Evolutionary conservation across 805 yeast genomes (phyloP).

Genomic region (Barnettozyma siamensis): DNA sequence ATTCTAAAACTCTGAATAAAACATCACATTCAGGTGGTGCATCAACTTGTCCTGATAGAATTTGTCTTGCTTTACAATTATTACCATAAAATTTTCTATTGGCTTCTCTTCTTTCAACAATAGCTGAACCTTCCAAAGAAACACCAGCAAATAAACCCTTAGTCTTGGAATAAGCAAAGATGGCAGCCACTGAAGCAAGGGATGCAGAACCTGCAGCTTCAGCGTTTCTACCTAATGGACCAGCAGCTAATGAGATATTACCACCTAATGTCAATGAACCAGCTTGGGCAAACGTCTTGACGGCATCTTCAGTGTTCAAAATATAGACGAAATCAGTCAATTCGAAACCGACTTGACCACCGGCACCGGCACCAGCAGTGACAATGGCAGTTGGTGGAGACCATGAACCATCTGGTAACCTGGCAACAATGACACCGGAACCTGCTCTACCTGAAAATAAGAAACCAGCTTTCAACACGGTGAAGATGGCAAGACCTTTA

Average conservation of each 20-base stretch:
- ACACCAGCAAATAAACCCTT: slow-evolving; percentile 97
- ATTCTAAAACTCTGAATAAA: slow-evolving; percentile 77
- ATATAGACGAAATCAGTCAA: slow-evolving; percentile 94
- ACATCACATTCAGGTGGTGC: slow-evolving; percentile 90
- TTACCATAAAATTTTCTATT: slow-evolving; percentile 91
- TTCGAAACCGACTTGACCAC: slow-evolving; percentile 96
- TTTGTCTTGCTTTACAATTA: slow-evolving; percentile 80
- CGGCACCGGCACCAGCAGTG: slow-evolving; percentile 98
- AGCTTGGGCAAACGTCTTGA: slow-evolving; percentile 85
- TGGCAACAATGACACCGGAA: slow-evolving; percentile 89
- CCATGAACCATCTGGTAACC: slow-evolving; percentile 94
- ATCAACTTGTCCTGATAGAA: slow-evolving; percentile 82
- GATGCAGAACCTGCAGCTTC: slow-evolving; percentile 97
- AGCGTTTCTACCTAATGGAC: slow-evolving; percentile 95
- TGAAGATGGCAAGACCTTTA: slow-evolving; percentile 84
- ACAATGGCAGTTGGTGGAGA: slow-evolving; percentile 95
- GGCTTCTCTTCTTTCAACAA: slow-evolving; percentile 96
- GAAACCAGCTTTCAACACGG: slow-evolving; percentile 96
- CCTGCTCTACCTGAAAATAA: slow-evolving; percentile 96
- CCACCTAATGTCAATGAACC: slow-evolving; percentile 96
- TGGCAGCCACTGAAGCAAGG: slow-evolving; percentile 78
- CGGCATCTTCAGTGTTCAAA: slow-evolving; percentile 81
- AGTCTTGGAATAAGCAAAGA: slow-evolving; percentile 90
- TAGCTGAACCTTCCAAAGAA: slow-evolving; percentile 92
- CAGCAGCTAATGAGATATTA: slow-evolving; percentile 92